phyloP scores from a whole-genome alignment of 2,329 filamentous ascomycete genomes.

The Claviceps arundinis region DNA sequence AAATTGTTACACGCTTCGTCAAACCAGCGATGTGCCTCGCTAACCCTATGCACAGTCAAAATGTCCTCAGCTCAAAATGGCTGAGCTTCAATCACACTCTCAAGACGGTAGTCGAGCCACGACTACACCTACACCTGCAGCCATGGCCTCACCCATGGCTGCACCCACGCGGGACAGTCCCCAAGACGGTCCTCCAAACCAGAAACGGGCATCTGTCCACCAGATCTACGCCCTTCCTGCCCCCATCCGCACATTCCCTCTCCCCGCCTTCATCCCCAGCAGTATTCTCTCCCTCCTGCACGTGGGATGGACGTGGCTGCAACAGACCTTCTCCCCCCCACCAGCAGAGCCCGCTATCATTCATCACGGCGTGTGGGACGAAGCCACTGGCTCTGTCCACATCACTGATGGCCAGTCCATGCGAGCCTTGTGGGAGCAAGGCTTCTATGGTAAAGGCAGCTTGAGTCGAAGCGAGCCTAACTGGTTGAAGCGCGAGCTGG shows the following conservation, averaged over 20 bases:
- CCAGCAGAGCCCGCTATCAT: constrained; percentile 49
- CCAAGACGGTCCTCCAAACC: constrained; percentile 13
- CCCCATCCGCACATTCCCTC: constrained; percentile 68
- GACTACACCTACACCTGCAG: too few relatives aligned
- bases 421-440: constrained; percentile 82
- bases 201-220: constrained; percentile 36
- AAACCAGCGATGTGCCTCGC: background rate
- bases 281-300: constrained; percentile 83
- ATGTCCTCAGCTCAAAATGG: constrained; percentile 33
- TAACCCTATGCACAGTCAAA: constrained; percentile 22
- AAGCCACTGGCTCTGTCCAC: constrained; percentile 69
- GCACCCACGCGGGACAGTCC: constrained; percentile 7
- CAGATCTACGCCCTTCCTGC: constrained; percentile 72
- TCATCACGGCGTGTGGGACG: constrained; percentile 69
- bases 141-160: background rate
- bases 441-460: constrained; percentile 91
- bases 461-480: constrained; percentile 89
- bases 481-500: constrained; percentile 77
- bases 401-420: constrained; percentile 65
- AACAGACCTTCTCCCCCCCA: constrained; percentile 55
- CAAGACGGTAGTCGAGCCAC: constrained; percentile 7
- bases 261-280: constrained; percentile 80
- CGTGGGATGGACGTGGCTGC: constrained; percentile 63
- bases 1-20: background rate
- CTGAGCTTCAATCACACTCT: constrained; percentile 22